A percentile compares a stretch with the other conserved stretches of the same genome.
Conservation (phyloP, 495 filamentous ascomycete species). For the Aspergillus egyptiacus region DNA sequence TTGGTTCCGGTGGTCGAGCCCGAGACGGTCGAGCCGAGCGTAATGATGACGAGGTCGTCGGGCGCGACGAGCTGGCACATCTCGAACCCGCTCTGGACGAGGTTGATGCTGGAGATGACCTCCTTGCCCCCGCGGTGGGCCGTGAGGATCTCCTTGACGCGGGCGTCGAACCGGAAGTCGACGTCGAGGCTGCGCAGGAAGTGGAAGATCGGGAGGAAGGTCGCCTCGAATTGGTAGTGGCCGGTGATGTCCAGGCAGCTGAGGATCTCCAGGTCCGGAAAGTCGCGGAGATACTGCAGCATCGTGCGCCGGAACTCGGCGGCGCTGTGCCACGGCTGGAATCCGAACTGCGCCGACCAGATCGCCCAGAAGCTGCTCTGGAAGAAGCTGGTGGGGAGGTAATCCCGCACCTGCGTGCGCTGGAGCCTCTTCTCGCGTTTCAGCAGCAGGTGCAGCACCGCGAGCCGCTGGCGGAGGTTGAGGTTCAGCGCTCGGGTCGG, state of each 20-base stretch:
- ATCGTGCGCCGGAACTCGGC: constrained; percentile 1
- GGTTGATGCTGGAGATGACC: not conserved
- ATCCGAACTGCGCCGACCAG: constrained; percentile 3
- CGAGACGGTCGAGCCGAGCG: not conserved
- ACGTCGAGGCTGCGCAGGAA: constrained; percentile 1
- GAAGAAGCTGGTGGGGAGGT: not conserved
- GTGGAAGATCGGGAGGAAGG: not conserved
- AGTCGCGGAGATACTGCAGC: not conserved
- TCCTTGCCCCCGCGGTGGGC: not conserved
- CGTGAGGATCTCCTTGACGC: not conserved
- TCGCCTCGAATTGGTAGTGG: not conserved
- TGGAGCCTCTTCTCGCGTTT: not conserved
- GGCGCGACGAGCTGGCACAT: not conserved
- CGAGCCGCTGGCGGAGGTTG: not conserved
- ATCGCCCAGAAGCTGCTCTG: constrained; percentile 3
- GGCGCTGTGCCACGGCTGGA: constrained; percentile 3
- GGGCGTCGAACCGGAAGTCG: not conserved
- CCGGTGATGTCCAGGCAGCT: constrained; percentile 3
- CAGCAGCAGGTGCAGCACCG: not conserved
- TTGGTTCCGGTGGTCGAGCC: not conserved
- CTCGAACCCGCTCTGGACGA: not conserved
- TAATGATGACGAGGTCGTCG: not conserved
- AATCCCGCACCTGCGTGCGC: not conserved
- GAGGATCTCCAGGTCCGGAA: not conserved
- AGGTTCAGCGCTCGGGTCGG: not conserved